Evolutionary conservation across 306 rosid species (phyloP).

Genomic region (Biancaea sappan): DNA sequence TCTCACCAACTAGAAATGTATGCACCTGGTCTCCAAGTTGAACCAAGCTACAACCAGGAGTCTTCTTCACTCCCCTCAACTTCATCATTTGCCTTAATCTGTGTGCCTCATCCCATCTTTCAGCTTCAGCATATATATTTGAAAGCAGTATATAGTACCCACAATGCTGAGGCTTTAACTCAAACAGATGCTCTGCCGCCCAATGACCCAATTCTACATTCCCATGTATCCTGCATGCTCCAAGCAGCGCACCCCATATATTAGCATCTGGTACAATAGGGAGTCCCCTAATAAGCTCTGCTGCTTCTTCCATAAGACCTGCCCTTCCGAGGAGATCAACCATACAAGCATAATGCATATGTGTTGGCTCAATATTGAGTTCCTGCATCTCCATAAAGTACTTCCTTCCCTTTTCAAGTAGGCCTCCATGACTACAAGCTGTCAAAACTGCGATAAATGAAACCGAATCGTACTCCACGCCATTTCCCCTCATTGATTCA

Average conservation of each 20-base stretch:
- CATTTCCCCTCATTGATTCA: slow-evolving; percentile 68
- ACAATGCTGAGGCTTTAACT: slow-evolving; percentile 70
- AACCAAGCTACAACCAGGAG: slow-evolving; percentile 85
- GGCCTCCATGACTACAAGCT: slow-evolving; percentile 91
- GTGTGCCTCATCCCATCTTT: slow-evolving; percentile 88
- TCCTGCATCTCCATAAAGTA: slow-evolving; percentile 62
- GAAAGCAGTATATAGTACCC: slow-evolving; percentile 90
- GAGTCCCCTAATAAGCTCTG: slow-evolving; percentile 58
- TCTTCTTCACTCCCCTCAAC: slow-evolving; percentile 72
- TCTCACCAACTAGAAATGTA: slow-evolving; percentile 70
- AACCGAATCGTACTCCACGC: slow-evolving; percentile 67
- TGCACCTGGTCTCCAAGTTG: slow-evolving; percentile 60
- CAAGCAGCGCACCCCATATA: slow-evolving; percentile 90
- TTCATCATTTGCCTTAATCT: slow-evolving; percentile 80
- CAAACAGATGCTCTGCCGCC: slow-evolving; percentile 81
- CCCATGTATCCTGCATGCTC: slow-evolving; percentile 84
- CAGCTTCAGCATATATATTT: slow-evolving; percentile 88
- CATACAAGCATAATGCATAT: slow-evolving; percentile 85
- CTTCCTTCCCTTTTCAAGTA: slow-evolving; percentile 65
- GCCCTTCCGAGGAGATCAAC: slow-evolving; percentile 91
- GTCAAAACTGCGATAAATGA: slow-evolving; percentile 85
- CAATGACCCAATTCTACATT: slow-evolving; percentile 67
- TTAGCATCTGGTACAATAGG: slow-evolving; percentile 70
- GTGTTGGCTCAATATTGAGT: slow-evolving; percentile 61
- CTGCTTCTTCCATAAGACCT: slow-evolving; percentile 77